A percentile compares a stretch with the other conserved stretches of the same genome.
phyloP scores from a whole-genome alignment of 352 stramenopile genomes.

The Pythium sp. region DNA sequence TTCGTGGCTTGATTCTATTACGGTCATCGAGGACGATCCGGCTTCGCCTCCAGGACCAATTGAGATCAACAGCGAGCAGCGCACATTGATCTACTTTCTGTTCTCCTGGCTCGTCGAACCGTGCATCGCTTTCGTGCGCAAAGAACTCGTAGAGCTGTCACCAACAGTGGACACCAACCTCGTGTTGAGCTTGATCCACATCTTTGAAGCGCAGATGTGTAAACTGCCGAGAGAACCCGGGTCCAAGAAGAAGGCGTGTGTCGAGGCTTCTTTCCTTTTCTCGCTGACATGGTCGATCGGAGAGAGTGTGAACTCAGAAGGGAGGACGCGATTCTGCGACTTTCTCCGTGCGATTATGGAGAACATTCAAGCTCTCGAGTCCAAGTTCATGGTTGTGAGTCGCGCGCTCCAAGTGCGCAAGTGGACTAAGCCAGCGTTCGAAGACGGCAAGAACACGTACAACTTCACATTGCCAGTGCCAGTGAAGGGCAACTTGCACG shows the following conservation, averaged over 20 bases:
- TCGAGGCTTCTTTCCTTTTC: conserved; percentile 90
- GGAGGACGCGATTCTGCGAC: conserved; percentile 69
- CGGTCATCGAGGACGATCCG: conserved; percentile 22
- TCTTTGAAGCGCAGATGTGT: conserved; percentile 77
- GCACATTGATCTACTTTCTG: conserved; percentile 64
- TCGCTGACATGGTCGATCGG: conserved; percentile 90
- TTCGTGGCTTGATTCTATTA: conserved; percentile 87
- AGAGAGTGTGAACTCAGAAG: conserved; percentile 72
- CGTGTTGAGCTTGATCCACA: conserved; percentile 84
- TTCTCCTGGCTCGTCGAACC: conserved; percentile 90
- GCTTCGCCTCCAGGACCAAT: conserved; percentile 39
- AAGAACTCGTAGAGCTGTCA: conserved; percentile 82
- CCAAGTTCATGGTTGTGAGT: conserved; percentile 72
- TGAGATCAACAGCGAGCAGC: conserved; percentile 77
- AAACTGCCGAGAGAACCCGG: conserved; percentile 69
- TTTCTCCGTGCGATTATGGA: conserved; percentile 82
- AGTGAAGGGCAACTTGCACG: conserved; percentile 74
- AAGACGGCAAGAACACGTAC: conserved; percentile 59
- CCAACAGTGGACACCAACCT: conserved; percentile 91
- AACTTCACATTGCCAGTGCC: conserved; percentile 50
- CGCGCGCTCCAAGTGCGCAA: conserved; percentile 81
- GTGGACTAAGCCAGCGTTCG: conserved; percentile 71
- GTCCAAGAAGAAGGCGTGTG: conserved; percentile 53
- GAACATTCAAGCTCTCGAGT: conserved; percentile 63
- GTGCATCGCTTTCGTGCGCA: conserved; percentile 86